Base-by-base conservation (phyloP, 2,329 filamentous ascomycete species). In the Thelonectria blattea region DNA sequence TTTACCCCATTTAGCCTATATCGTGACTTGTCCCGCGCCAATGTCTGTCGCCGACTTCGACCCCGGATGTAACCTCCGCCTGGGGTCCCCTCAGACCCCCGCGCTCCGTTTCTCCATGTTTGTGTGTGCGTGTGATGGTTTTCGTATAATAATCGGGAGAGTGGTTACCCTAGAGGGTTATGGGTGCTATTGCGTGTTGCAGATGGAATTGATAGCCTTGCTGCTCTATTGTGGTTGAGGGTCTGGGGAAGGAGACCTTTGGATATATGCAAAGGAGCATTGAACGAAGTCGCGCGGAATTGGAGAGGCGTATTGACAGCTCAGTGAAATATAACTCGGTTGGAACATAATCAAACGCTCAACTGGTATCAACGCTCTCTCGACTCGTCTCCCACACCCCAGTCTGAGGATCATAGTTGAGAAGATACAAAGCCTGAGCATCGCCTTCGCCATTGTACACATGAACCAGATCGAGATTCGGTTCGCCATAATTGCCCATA, bases 401-500 rank as follows among this genome's bases (percentile, higher is more conserved):
- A 0, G 39, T 49, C 1, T 48, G 43, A 0, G 60, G 67, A 6
- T 67, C 60, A 2, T 67, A 69, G 14, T 61, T 53, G 2, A 69
- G 50, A 37, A 58, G 46, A 6, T 63, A 63, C 2, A 62, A 22
- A 1, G 27, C 45, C 10, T 56, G 51, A 2, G 1, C 0, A 10
- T 20, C 54, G 1, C 43, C 27, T 0, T 50, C 34, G 0, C 2
- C 20, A 0, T 49, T 22, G 2, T 62, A 22, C 6, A 20, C 15
- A 3, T 66, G 66, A 0, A 47, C 48, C 0, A 70, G 12, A 3
- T 48, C 8, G 1, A 81, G 49, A 39, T 76, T 77, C 0, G 79
- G 79, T 62, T 82, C 80, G 2, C 73, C 72, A 30, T 81, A 82
- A 52, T 82, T 74, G 0, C 80, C 79, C 77, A 82, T 82, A 10